These are phyloP conservation scores for Phaseolus coccineus DNA, from an alignment of 331 rosid genomes.

Conservation along the genomic window DNA sequence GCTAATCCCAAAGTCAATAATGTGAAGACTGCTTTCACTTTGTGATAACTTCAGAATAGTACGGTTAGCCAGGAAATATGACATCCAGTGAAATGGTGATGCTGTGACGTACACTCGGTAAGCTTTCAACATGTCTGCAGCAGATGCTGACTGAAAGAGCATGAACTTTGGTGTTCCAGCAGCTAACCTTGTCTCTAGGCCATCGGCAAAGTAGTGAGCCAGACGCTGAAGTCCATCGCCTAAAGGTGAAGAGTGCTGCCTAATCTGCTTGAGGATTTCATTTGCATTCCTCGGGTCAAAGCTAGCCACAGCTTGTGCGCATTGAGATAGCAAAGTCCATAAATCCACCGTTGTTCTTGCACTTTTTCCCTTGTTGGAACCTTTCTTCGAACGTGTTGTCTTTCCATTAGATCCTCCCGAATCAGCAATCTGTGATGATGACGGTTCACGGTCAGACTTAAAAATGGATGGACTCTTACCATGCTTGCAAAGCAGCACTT, in stretches of 20 bases:
- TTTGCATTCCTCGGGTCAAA: slow-evolving; percentile 71
- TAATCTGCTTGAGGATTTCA: slow-evolving; percentile 67
- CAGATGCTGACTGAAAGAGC: slow-evolving; percentile 49
- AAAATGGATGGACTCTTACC: slow-evolving; percentile 44
- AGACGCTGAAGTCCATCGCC: slow-evolving; percentile 83
- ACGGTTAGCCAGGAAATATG: slow-evolving; percentile 68
- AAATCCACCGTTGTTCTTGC: slow-evolving; percentile 60
- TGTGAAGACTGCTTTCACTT: slow-evolving; percentile 62
- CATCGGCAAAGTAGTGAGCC: slow-evolving; percentile 81
- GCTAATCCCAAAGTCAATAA: slow-evolving; percentile 81
- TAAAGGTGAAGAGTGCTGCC: slow-evolving; percentile 60
- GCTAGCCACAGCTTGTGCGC: slow-evolving; percentile 84
- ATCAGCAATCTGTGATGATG: slow-evolving; percentile 33
- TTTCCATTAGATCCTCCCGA: slow-evolving; percentile 58
- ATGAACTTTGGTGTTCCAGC: slow-evolving; percentile 62
- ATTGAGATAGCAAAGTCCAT: slow-evolving; percentile 73
- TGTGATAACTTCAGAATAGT: slow-evolving; percentile 58
- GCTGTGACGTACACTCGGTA: slow-evolving; percentile 67
- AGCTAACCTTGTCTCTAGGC: slow-evolving; percentile 74
- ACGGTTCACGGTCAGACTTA: slow-evolving; percentile 22
- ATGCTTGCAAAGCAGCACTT: slow-evolving; percentile 56
- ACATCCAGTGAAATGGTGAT: slow-evolving; percentile 74
- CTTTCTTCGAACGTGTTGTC: slow-evolving; percentile 59
- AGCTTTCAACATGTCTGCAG: slow-evolving; percentile 76
- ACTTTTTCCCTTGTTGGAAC: slow-evolving; percentile 46